Evolutionary conservation across 306 rosid genomes (phyloP).

Genomic region (cucumber (Cucumis sativus)): Cucumber_9930_V3 NC_026658.2:20892001-20892500

Average conservation of each 20-base stretch:
- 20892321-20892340: neutral
- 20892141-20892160: too few relatives aligned
- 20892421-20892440: neutral
- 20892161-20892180: neutral
- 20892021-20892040: neutral
- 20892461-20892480: neutral
- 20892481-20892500: too few relatives aligned
- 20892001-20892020: neutral
- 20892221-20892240: neutral
- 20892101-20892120: too few relatives aligned
- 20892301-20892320: neutral
- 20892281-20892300: neutral
- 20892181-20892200: neutral
- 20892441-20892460: slow-evolving; percentile 3
- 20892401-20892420: neutral
- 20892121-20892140: too few relatives aligned
- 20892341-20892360: neutral
- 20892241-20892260: neutral
- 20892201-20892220: neutral
- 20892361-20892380: neutral
- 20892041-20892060: neutral
- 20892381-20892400: neutral
- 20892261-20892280: neutral
- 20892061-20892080: neutral
- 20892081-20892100: neutral